Evolutionary conservation across 2,329 filamentous ascomycete species (phyloP), one percentile per base, ranked within the genome.

Genomic region (Epichloe bromicola): DNA sequence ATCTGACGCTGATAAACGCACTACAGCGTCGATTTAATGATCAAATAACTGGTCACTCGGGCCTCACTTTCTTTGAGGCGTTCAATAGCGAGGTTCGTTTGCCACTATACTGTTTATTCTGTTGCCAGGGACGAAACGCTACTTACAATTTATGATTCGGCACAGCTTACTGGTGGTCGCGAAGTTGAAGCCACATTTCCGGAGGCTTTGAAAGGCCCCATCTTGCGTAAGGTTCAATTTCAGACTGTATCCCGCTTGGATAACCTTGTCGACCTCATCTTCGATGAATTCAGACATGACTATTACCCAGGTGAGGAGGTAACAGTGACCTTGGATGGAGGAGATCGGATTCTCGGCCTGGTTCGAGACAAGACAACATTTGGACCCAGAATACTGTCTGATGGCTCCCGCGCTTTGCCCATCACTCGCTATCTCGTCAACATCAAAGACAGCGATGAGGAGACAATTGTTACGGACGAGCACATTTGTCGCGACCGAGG

Each of bases 131-230:
- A 26, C 3, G 6, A 19, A 17, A 6, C 44, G 12, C 45, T 38
- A 23, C 47, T 41, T 23, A 52, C 39, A n/a, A 48, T 39, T 37
- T 33, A 53, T 46, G 15, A 47, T 49, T 23, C 6, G 45, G 20
- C 45, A 42, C 62, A 89, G 85, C 78, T 80, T 60, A 79, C 83
- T 57, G 89, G 89, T 57, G 89, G 88, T 46, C 82, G 83, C 65
- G 88, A 95, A 67, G 88, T 97, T 53, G 89, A 97, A 59, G 87
- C 85, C 63, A 81, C 86, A 38, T 97, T 98, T 59, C 93, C 93
- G 17, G 89, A 95, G 66, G 81, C 87, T 38, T 74, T 98, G 54
- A 94, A 94, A 63, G 88, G 88, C 46, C 93, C 91, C 11, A 87
- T 98, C 47, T 73, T 98, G 57, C 85, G 88, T 56, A 86, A 85